These are phyloP conservation scores for Didymella lethalis DNA, from an alignment of 2,329 filamentous ascomycete species.

Conservation along the genomic window DNA sequence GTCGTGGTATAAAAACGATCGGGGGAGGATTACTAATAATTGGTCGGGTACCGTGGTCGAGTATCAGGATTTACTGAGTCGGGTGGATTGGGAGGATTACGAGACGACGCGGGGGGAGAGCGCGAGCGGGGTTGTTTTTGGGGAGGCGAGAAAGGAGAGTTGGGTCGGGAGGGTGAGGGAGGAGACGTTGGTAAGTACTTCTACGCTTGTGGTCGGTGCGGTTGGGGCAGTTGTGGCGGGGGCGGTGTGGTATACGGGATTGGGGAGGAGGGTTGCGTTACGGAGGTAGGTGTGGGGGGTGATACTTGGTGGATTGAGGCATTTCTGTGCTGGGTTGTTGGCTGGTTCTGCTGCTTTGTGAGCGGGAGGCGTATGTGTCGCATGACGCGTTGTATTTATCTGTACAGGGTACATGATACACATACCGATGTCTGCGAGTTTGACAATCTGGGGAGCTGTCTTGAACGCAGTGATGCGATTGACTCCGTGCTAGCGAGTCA, in stretches of 20 bases:
- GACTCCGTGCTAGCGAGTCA: too few relatives aligned
- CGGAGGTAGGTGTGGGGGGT: background rate
- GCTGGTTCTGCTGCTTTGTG: too few relatives aligned
- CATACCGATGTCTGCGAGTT: too few relatives aligned
- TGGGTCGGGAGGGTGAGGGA: slow-evolving; percentile 56
- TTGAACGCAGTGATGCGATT: too few relatives aligned
- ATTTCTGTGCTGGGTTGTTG: too few relatives aligned
- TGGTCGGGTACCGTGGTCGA: slow-evolving; percentile 63
- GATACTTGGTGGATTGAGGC: too few relatives aligned
- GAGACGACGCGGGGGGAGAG: slow-evolving; percentile 37
- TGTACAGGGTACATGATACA: too few relatives aligned
- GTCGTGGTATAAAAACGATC: slow-evolving; percentile 65
- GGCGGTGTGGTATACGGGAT: slow-evolving; percentile 37
- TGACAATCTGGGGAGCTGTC: too few relatives aligned
- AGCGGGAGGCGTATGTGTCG: too few relatives aligned
- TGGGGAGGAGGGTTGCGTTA: slow-evolving; percentile 24
- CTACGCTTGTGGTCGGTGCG: slow-evolving; percentile 46
- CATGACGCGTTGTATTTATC: too few relatives aligned
- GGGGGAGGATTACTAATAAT: slow-evolving; percentile 65
- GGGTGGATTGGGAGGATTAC: slow-evolving; percentile 58
- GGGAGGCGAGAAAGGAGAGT: slow-evolving; percentile 44
- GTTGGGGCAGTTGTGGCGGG: slow-evolving; percentile 48
- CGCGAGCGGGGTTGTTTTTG: slow-evolving; percentile 46
- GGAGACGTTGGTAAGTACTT: slow-evolving; percentile 54
- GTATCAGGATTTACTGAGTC: slow-evolving; percentile 60